Evolutionary conservation across 306 rosid species (phyloP), one percentile per base, ranked within the genome.

Genomic region (Acacia melanoxylon): DNA sequence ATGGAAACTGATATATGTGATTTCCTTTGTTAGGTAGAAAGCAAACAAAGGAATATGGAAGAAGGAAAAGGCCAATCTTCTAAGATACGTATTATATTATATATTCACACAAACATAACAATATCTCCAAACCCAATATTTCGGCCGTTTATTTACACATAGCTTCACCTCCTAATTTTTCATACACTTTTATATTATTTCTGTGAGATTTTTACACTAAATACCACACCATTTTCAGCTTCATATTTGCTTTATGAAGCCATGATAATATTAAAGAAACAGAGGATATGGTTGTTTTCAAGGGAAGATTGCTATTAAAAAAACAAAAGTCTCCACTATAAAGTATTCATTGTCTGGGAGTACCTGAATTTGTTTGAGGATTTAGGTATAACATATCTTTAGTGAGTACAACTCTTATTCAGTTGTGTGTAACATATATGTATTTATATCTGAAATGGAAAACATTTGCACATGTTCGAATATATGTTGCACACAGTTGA

Each of bases 61-160:
- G 71, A 0, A 33, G 40, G 22, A 6, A 46, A 17, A 66, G 8
- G 65, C n/a, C 65, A 58, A 58, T 24, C 40, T 62, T 62, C 5
- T 1, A 5, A 1, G 46, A 7, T 19, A 7, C 11, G 24, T 20
- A 6, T 54, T 54, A 19, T 54, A 67, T 33, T 17, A 67, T 15
- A 65, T 29, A 35, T 63, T 58, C 24, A 72, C 44, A 48, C 14
- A 8, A 46, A 49, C 20, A 72, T 48, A 20, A 52, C 33, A 20
- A 5, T 62, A 49, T 16, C 78, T 11, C 44, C 51, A 9, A 17
- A 44, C 0, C 31, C 7, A 27, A 17, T 63, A 8, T 72, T 78
- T 72, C 65, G 80, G 76, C 76, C 79, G 73, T 73, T 78, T 14
- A 83, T 72, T 78, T 15, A 11, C 27, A 48, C 68, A 17, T 14